Percentiles rank a stretch among this genome's conserved stretches.
These are phyloP conservation scores for Trichopus zeylanicus DNA, from an alignment of 116 monocot species.

Conservation along the genomic window DNA sequence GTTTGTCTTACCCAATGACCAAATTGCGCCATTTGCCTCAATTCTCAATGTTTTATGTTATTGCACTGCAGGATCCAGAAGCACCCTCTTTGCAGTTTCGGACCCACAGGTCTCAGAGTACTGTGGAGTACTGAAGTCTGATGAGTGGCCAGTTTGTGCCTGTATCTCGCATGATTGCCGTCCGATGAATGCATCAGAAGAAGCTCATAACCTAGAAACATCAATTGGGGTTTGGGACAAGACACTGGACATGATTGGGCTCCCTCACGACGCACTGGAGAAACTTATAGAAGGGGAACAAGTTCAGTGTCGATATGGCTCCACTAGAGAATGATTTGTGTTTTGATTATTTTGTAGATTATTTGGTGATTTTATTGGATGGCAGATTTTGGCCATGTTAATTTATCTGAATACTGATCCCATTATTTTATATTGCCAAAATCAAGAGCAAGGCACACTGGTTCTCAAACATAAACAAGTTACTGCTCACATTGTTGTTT, in stretches of 20 bases:
- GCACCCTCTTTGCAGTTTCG: slow-evolving; percentile 63
- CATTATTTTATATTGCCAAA: too few relatives aligned
- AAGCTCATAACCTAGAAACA: slow-evolving; percentile 80
- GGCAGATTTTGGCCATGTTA: too few relatives aligned
- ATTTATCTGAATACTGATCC: too few relatives aligned
- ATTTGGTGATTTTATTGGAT: too few relatives aligned
- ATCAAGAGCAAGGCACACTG: too few relatives aligned
- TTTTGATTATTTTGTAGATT: too few relatives aligned
- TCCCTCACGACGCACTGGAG: slow-evolving; percentile 62
- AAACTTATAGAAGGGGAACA: slow-evolving; percentile 62
- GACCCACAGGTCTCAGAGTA: slow-evolving; percentile 92
- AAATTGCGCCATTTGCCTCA: too few relatives aligned
- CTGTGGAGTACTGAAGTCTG: slow-evolving; percentile 57
- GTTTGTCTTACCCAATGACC: background rate
- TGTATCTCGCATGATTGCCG: slow-evolving; percentile 74
- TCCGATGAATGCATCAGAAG: slow-evolving; percentile 79
- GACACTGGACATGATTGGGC: slow-evolving; percentile 73
- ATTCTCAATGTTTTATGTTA: too few relatives aligned
- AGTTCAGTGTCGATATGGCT: slow-evolving; percentile 45
- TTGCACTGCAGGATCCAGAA: slow-evolving; percentile 57
- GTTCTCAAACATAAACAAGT: too few relatives aligned
- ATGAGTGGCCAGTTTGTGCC: slow-evolving; percentile 91
- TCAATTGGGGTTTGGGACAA: slow-evolving; percentile 75
- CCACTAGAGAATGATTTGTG: background rate
- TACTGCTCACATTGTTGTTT: too few relatives aligned